Percentiles rank a stretch among this genome's conserved stretches.
phyloP scores from a whole-genome alignment of 192 early-diverging fungal species.

The Coemansia furcata region DNA sequence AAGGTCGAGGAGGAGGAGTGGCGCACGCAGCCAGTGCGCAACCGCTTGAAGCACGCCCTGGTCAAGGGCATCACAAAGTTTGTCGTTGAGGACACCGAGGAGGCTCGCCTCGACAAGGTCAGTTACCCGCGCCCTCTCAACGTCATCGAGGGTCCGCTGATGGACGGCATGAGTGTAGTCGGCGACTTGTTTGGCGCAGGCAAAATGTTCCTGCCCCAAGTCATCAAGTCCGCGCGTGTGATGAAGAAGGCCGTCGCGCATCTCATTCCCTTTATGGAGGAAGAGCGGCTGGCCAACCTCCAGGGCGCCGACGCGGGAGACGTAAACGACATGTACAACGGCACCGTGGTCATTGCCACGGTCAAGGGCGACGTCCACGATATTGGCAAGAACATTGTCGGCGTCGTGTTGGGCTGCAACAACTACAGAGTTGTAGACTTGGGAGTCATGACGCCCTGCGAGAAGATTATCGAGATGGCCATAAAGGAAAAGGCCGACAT shows the following conservation, averaged over 20 bases:
- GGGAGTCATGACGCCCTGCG: constrained; percentile 94
- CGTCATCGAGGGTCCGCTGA: constrained; percentile 95
- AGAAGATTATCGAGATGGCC: constrained; percentile 87
- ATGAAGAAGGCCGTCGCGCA: constrained; percentile 99
- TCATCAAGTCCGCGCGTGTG: constrained; percentile 94
- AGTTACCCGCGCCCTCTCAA: constrained; percentile 88
- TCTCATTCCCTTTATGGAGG: constrained; percentile 91
- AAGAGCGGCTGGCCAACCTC: constrained; percentile 79
- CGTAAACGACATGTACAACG: constrained; percentile 77
- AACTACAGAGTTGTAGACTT: constrained; percentile 94
- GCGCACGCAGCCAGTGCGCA: constrained; percentile 70
- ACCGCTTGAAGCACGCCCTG: constrained; percentile 76
- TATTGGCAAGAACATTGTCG: constrained; percentile 98
- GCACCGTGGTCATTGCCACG: constrained; percentile 89
- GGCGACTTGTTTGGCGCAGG: constrained; percentile 93
- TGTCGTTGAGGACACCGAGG: constrained; percentile 91
- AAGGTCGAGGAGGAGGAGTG: constrained; percentile 86
- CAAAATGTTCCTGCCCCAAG: constrained; percentile 98
- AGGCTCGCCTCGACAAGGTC: constrained; percentile 70
- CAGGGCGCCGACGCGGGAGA: constrained; percentile 51
- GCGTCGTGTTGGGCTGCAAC: constrained; percentile 96
- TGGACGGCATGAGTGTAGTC: constrained; percentile 91
- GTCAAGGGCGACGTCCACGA: constrained; percentile 98
- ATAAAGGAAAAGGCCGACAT: constrained; percentile 88
- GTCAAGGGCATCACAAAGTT: constrained; percentile 95